phyloP scores from a whole-genome alignment of 768 basidiomycete genomes.

The Auricularia sp. region DNA sequence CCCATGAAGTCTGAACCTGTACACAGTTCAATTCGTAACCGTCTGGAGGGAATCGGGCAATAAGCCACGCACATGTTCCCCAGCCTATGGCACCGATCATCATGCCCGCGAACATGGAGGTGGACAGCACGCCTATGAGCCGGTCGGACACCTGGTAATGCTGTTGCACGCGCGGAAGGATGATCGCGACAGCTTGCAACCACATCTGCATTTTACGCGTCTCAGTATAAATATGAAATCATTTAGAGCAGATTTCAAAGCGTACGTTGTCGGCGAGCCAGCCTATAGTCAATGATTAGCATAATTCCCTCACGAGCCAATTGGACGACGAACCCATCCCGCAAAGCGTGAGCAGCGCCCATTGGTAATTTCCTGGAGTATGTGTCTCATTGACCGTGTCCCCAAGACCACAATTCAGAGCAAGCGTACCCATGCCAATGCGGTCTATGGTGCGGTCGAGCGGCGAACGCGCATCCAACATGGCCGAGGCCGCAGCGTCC shows the following conservation, averaged over 20 bases:
- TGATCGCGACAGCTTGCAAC: constrained; percentile 85
- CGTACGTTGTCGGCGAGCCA: constrained; percentile 91
- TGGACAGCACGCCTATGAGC: constrained; percentile 41
- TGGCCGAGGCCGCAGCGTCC: constrained; percentile 12
- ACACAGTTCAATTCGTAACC: constrained; percentile 1
- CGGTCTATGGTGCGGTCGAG: constrained; percentile 82
- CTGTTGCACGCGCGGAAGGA: constrained; percentile 90
- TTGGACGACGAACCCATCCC: constrained; percentile 59
- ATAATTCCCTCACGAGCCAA: neutral
- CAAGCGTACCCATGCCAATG: constrained; percentile 69
- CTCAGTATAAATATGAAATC: neutral
- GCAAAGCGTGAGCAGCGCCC: constrained; percentile 72
- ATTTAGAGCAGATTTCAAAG: constrained; percentile 3
- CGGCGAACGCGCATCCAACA: constrained; percentile 20
- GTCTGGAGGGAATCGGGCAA: neutral
- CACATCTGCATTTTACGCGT: constrained; percentile 55
- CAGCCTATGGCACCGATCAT: constrained; percentile 89
- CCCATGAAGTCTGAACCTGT: constrained; percentile 80
- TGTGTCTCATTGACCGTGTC: neutral
- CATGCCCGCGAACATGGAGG: constrained; percentile 93
- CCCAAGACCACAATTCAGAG: neutral
- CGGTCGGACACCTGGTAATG: constrained; percentile 57
- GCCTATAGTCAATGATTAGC: constrained; percentile 32
- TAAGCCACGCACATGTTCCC: constrained; percentile 61
- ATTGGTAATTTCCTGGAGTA: constrained; percentile 59